A percentile compares a stretch with the other conserved stretches of the same genome.
These are phyloP conservation scores for Rugonectria rugulosa DNA, from an alignment of 2,329 filamentous ascomycete species.

Conservation along the genomic window DNA sequence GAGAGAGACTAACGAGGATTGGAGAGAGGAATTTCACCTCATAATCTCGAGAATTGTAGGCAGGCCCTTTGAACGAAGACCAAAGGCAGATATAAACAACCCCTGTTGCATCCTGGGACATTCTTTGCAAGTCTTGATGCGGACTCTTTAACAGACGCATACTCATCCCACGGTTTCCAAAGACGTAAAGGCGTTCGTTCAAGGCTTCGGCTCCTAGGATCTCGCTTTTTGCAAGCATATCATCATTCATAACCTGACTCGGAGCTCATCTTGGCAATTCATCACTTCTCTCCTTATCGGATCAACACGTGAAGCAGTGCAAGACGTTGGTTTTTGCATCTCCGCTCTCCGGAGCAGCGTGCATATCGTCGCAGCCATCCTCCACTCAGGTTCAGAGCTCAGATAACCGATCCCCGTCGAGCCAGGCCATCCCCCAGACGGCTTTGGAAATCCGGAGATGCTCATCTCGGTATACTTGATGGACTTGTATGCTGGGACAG, in stretches of 20 bases:
- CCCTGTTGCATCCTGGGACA: not conserved
- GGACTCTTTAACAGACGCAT: not conserved
- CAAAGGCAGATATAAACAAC: not conserved
- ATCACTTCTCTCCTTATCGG: constrained; percentile 33
- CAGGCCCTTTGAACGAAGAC: not conserved
- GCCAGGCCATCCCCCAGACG: constrained; percentile 22
- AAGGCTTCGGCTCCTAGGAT: not conserved
- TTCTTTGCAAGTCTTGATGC: not conserved
- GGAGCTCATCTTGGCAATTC: constrained; percentile 28
- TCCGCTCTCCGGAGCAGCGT: constrained; percentile 35
- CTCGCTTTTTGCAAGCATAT: constrained; percentile 17
- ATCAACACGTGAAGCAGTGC: constrained; percentile 24
- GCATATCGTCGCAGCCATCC: constrained; percentile 18
- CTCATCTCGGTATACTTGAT: not conserved
- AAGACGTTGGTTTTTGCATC: constrained; percentile 29
- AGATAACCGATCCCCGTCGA: constrained; percentile 30
- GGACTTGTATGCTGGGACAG: constrained; percentile 10
- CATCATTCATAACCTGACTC: constrained; percentile 19
- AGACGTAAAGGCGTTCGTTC: not conserved
- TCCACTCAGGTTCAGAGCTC: constrained; percentile 24
- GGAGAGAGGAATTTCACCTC: not conserved
- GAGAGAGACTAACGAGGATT: not conserved
- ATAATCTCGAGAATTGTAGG: not conserved
- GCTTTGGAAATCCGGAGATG: constrained; percentile 38
- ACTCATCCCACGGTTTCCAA: not conserved